Conservation (phyloP, 257 asterid species). For the Rauvolfia tetraphylla region DNA sequence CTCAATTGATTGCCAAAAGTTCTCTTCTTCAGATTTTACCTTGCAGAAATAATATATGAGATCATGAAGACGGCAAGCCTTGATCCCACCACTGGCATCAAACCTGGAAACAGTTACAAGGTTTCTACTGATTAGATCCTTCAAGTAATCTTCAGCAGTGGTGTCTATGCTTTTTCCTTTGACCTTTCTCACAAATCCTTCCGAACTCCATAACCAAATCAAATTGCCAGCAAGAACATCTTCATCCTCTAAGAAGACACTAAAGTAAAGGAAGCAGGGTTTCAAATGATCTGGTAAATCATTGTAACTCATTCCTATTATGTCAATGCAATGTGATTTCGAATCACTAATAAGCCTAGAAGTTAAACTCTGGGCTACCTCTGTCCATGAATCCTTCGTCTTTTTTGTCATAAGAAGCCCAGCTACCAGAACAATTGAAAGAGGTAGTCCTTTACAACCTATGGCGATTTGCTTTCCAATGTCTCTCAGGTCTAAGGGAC, state of each 20-base stretch:
- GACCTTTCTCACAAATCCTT: not conserved
- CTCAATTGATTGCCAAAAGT: not conserved
- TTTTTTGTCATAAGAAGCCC: not conserved
- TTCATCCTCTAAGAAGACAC: constrained; percentile 2
- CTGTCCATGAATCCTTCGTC: not conserved
- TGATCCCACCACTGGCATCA: not conserved
- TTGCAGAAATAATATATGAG: not conserved
- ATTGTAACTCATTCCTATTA: not conserved
- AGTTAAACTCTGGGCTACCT: not conserved
- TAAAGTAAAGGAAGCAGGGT: constrained; percentile 21
- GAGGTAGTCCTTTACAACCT: constrained; percentile 2
- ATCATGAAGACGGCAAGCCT: not conserved
- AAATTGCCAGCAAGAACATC: not conserved
- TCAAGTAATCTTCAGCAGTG: constrained; percentile 6
- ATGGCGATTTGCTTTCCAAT: not conserved
- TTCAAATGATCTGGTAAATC: constrained; percentile 13
- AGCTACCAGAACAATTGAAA: not conserved
- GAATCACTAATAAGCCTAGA: not conserved
- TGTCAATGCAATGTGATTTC: not conserved
- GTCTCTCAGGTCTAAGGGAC: not conserved
- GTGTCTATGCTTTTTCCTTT: not conserved
- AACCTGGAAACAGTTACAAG: not conserved
- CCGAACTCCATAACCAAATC: not conserved
- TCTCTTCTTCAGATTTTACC: not conserved
- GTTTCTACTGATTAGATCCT: constrained; percentile 4